Base-by-base conservation (phyloP, 129 eudicot genomes). In the Helianthus tuberosus region DNA sequence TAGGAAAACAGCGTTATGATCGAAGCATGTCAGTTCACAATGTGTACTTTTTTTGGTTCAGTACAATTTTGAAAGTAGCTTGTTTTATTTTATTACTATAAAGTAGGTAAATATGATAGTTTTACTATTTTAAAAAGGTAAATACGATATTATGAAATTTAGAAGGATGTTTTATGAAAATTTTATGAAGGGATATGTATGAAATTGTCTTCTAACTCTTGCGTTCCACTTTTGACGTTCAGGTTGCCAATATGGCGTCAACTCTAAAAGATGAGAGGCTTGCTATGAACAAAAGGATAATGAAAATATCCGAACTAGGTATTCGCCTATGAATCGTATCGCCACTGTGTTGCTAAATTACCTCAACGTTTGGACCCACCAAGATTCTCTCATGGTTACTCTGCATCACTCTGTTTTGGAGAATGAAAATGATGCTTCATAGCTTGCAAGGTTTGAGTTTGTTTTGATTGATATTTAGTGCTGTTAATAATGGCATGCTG, bases 221-320 rank as follows among this genome's bases (percentile, higher is more conserved):
- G 27, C 64, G 79, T 66, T 59, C 57, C 38, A 29, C 58, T 73
- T 61, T 32, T 12, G 13, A 61, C 17, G 62, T 39, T 55, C 81
- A 92, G 98, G 98, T 93, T 84, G 96, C 98, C 76, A 85, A 92
- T 29, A 84, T 88, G 88, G 89, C 89, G n/a, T 87, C 96, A 8
- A 10, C 78, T 47, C 80, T 93, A 39, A 86, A 80, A 60, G 89
- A 86, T 36, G 89, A 87, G 73, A 84, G 89, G 73, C 73, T 52
- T 66, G 81, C 68, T 69, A 78, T 84, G 69, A 79, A 81, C 80
- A 93, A 88, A 77, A 87, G 66, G 75, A 79, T 87, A 54, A 57
- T 76, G 76, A 88, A 84, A 80, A 89, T 93, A 70, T 87, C 96
- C 1, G 98, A 89, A 82, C 66, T 89, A 77, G 96, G 98, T 41